Percentiles rank a stretch among this genome's conserved stretches.
phyloP scores from a whole-genome alignment of 176 grass and related monocot genomes.

The Ampelocalamus luodianensis region DNA sequence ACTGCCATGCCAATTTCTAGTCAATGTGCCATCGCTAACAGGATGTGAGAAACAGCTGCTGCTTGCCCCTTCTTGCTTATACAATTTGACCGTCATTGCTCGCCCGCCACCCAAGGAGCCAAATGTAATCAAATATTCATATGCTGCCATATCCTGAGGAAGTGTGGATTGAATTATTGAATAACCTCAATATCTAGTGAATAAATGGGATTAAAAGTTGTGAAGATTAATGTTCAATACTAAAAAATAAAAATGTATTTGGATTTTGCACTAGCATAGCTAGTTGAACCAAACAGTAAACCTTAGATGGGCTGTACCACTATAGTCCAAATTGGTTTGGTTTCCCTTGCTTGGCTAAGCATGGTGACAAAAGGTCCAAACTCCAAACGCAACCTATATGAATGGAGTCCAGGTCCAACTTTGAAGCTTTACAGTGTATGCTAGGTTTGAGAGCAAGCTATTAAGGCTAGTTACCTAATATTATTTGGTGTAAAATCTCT shows the following conservation, averaged over 20 bases:
- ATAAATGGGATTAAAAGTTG: background rate
- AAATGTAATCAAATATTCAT: no score
- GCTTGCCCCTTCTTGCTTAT: background rate
- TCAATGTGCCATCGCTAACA: background rate
- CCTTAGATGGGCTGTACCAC: background rate
- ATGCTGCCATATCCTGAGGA: background rate
- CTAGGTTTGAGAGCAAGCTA: background rate
- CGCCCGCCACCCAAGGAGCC: no score
- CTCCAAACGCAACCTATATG: background rate
- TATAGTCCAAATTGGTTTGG: background rate
- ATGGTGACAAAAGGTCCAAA: background rate
- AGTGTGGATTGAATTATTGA: background rate
- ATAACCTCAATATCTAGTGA: background rate
- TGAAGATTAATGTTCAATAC: background rate
- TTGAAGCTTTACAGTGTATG: conserved; percentile 9
- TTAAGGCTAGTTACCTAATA: background rate
- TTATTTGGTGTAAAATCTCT: conserved; percentile 29
- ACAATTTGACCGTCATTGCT: background rate
- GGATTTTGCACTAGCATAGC: background rate
- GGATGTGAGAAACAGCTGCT: background rate
- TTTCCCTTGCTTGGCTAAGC: conserved; percentile 3
- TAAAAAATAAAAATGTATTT: background rate
- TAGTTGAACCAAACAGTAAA: no score
- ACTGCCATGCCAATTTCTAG: conserved; percentile 1
- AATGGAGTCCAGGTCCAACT: background rate